phyloP scores from a whole-genome alignment of 169 alveolate genomes.

The Babesia ovata region DNA sequence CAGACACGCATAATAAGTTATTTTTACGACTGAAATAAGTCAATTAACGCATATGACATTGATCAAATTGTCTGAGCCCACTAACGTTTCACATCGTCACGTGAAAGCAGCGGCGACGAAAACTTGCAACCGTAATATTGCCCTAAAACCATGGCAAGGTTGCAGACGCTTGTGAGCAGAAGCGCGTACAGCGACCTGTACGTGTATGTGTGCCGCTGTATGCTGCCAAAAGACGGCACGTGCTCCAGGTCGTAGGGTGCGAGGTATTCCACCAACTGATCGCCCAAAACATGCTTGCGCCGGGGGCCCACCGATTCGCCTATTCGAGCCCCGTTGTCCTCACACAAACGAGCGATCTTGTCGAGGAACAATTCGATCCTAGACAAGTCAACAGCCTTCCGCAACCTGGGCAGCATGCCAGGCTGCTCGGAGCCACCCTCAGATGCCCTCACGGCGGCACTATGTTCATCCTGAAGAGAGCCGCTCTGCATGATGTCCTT shows the following conservation, averaged over 20 bases:
- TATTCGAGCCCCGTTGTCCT: conserved; percentile 36
- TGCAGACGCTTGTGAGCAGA: conserved; percentile 42
- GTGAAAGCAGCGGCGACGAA: conserved; percentile 25
- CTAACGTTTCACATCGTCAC: conserved; percentile 6
- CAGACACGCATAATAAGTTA: too few relatives aligned
- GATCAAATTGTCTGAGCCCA: neutral
- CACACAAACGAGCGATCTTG: conserved; percentile 44
- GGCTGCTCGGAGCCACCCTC: neutral
- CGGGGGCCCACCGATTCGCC: neutral
- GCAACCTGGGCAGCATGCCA: conserved; percentile 34
- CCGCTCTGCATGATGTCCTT: conserved; percentile 1
- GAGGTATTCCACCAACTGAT: conserved; percentile 32
- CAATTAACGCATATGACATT: too few relatives aligned
- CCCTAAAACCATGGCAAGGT: conserved; percentile 43
- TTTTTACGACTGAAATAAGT: too few relatives aligned
- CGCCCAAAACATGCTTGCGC: conserved; percentile 49
- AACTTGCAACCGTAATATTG: conserved; percentile 54
- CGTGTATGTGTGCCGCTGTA: conserved; percentile 35
- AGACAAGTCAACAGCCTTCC: conserved; percentile 15
- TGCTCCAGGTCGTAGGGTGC: conserved; percentile 60
- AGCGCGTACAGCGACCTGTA: conserved; percentile 36
- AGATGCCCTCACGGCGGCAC: neutral
- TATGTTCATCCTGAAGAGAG: neutral
- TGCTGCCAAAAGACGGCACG: conserved; percentile 47
- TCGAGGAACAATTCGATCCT: conserved; percentile 31